Evolutionary conservation across 2,329 filamentous ascomycete species (phyloP).

Genomic region (Clarireedia monteithiana): DNA sequence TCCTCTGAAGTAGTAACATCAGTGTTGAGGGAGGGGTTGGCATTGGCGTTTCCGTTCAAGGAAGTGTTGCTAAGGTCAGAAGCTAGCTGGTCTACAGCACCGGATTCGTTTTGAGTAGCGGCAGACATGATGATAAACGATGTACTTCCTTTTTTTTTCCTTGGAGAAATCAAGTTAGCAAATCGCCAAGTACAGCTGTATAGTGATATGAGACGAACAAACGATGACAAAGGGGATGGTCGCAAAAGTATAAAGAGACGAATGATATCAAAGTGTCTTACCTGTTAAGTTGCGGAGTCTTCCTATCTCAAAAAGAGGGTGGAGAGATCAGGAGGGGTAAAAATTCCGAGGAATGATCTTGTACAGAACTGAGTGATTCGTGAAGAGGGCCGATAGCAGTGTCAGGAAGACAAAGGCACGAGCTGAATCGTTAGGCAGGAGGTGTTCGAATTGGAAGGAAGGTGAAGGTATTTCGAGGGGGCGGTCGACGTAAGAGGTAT

Average conservation of each 20-base stretch:
- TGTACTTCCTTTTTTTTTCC: conserved; percentile 18
- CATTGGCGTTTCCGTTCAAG: conserved; percentile 62
- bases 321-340: conserved; percentile 9
- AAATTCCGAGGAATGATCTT: conserved; percentile 13
- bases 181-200: conserved; percentile 8
- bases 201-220: not conserved
- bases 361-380: conserved; percentile 13
- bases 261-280: conserved; percentile 11
- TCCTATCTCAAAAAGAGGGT: conserved; percentile 12
- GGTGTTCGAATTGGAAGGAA: not conserved
- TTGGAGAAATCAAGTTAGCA: not conserved
- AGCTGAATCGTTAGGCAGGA: not conserved
- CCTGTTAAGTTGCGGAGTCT: conserved; percentile 21
- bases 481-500: conserved; percentile 9
- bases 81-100: conserved; percentile 71
- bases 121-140: conserved; percentile 51
- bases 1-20: conserved; percentile 54
- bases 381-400: conserved; percentile 9
- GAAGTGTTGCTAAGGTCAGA: conserved; percentile 66
- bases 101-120: conserved; percentile 41
- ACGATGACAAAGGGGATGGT: not conserved
- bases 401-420: conserved; percentile 11
- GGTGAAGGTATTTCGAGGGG: conserved; percentile 8
- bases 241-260: conserved; percentile 4
- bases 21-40: conserved; percentile 67